phyloP scores from a whole-genome alignment of 176 grass and related monocot genomes.

The Poa annua region DNA sequence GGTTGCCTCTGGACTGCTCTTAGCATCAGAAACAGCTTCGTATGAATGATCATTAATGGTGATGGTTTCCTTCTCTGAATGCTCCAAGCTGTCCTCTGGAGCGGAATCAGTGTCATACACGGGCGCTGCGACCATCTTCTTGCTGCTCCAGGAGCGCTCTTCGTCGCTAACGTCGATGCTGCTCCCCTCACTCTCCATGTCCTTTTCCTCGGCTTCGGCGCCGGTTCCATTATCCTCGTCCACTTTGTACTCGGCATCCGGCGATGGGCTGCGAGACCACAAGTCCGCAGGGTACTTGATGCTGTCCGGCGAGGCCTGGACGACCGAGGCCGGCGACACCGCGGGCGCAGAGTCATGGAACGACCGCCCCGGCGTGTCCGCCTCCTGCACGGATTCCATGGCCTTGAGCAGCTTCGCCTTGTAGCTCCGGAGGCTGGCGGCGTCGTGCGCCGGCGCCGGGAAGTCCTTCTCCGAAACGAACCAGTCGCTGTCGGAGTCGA shows the following conservation, averaged over 20 bases:
- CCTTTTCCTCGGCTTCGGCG: constrained; percentile 3
- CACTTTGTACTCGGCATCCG: constrained; percentile 48
- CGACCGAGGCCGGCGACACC: constrained; percentile 35
- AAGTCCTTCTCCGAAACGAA: constrained; percentile 80
- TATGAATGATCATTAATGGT: constrained; percentile 36
- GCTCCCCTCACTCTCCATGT: background rate
- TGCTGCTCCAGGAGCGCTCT: background rate
- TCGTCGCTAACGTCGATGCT: constrained; percentile 36
- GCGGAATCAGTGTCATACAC: background rate
- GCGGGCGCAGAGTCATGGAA: constrained; percentile 43
- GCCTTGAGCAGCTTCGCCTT: constrained; percentile 56
- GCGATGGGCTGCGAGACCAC: constrained; percentile 61
- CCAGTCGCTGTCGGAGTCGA: constrained; percentile 92
- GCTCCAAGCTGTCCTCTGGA: constrained; percentile 16
- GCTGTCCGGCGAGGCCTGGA: constrained; percentile 44
- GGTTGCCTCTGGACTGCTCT: constrained; percentile 35
- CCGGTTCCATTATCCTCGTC: background rate
- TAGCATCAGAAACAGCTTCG: constrained; percentile 36
- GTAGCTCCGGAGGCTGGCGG: constrained; percentile 38
- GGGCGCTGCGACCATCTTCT: constrained; percentile 20
- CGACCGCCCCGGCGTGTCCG: constrained; percentile 27
- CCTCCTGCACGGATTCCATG: constrained; percentile 41
- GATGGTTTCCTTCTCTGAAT: constrained; percentile 44
- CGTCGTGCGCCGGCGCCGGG: constrained; percentile 4
- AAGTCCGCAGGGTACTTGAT: constrained; percentile 55